These are phyloP conservation scores for Fomes fomentarius DNA, from an alignment of 1,284 basidiomycete species.

Conservation along the genomic window DNA sequence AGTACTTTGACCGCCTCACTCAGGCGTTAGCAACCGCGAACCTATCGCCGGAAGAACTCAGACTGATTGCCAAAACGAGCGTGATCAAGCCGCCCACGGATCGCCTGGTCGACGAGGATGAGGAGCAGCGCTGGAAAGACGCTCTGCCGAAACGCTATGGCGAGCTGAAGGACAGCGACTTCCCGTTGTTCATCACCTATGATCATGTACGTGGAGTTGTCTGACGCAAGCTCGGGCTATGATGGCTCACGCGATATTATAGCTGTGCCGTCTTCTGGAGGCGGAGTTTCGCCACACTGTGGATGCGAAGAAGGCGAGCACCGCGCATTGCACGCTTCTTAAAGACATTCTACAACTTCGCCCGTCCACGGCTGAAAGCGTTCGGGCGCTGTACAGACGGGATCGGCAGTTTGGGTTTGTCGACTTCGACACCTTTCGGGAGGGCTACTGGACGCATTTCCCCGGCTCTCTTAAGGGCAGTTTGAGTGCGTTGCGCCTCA, in stretches of 20 bases:
- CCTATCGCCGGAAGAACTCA: constrained; percentile 42
- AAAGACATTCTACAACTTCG: not conserved
- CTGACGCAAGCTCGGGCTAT: too few relatives aligned
- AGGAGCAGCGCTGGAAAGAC: constrained; percentile 43
- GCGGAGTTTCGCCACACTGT: constrained; percentile 7
- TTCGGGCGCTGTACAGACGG: not conserved
- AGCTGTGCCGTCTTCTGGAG: constrained; percentile 13
- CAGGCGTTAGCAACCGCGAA: constrained; percentile 43
- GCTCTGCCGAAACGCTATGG: constrained; percentile 59
- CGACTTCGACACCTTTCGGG: constrained; percentile 53
- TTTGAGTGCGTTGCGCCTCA: constrained; percentile 44
- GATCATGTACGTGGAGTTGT: constrained; percentile 51
- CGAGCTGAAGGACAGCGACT: constrained; percentile 59
- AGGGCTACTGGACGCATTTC: constrained; percentile 66
- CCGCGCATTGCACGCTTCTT: not conserved
- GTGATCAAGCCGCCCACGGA: constrained; percentile 38
- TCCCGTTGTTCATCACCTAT: constrained; percentile 71
- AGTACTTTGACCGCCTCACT: constrained; percentile 59
- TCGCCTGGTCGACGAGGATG: constrained; percentile 54
- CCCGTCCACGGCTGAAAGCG: not conserved
- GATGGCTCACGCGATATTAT: too few relatives aligned
- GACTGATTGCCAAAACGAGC: constrained; percentile 23
- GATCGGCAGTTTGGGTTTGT: constrained; percentile 33
- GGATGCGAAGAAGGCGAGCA: not conserved
- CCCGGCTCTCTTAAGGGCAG: constrained; percentile 54